Evolutionary conservation across 2,329 filamentous ascomycete species (phyloP).

Genomic region (Epicoccum sorghinum): DNA sequence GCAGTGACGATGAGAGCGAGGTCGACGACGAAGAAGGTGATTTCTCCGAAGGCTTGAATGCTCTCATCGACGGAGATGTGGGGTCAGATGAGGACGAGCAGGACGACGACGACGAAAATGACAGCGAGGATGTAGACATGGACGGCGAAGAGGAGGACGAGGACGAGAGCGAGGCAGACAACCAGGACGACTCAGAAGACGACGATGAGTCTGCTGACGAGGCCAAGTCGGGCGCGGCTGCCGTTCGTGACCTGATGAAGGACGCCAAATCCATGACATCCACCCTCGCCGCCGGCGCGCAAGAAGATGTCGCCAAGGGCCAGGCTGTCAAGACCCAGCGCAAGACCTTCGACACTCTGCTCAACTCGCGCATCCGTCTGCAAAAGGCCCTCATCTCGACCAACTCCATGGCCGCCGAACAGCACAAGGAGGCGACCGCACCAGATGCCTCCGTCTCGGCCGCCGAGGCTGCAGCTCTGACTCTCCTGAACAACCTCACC

Average conservation of each 20-base stretch:
- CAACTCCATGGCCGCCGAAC: conserved; percentile 63
- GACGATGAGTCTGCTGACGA: conserved; percentile 43
- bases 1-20: conserved; percentile 23
- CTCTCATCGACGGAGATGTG: conserved; percentile 55
- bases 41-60: conserved; percentile 48
- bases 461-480: conserved; percentile 83
- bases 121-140: conserved; percentile 46
- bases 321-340: conserved; percentile 84
- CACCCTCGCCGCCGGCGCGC: conserved; percentile 69
- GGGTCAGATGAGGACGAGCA: conserved; percentile 57
- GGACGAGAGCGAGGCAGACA: conserved; percentile 59
- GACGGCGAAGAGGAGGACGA: conserved; percentile 55
- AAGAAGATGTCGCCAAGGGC: conserved; percentile 83
- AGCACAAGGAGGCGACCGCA: conserved; percentile 45
- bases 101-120: conserved; percentile 53
- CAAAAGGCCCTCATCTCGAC: conserved; percentile 87
- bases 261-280: conserved; percentile 67
- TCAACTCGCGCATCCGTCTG: conserved; percentile 89
- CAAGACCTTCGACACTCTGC: conserved; percentile 81
- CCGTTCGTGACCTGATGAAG: conserved; percentile 72
- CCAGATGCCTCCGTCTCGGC: conserved; percentile 65
- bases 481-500: conserved; percentile 82
- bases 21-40: conserved; percentile 31
- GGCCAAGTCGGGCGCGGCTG: conserved; percentile 50
- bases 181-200: conserved; percentile 50